Evolutionary conservation across 2,329 filamentous ascomycete species (phyloP).

Genomic region (Alternaria atra): DNA sequence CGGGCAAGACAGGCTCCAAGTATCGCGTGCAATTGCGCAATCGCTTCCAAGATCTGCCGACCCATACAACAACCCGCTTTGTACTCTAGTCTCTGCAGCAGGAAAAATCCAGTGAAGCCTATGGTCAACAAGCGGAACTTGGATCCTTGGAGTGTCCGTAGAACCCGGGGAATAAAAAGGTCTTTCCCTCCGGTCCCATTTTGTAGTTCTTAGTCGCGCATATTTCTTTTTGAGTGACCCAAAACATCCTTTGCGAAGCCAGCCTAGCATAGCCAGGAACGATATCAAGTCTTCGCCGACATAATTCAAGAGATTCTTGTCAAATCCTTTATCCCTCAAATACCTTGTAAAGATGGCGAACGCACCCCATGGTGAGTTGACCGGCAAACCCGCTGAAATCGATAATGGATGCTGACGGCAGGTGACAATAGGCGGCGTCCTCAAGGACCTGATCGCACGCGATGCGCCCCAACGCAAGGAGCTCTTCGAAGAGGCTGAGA

Average conservation of each 20-base stretch:
- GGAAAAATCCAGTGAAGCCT: slow-evolving; percentile 14
- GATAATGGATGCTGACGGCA: slow-evolving; percentile 26
- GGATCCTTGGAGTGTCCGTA: slow-evolving; percentile 6
- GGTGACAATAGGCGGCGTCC: slow-evolving; percentile 74
- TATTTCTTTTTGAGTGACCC: slow-evolving; percentile 12
- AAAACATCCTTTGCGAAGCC: slow-evolving; percentile 1
- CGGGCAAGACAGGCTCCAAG: slow-evolving; percentile 22
- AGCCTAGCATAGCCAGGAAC: slow-evolving; percentile 8
- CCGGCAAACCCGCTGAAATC: neutral
- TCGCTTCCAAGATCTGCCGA: slow-evolving; percentile 47
- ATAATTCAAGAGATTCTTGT: neutral
- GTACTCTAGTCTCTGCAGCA: slow-evolving; percentile 30
- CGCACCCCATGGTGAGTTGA: slow-evolving; percentile 58
- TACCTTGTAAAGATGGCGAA: slow-evolving; percentile 56
- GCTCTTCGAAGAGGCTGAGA: slow-evolving; percentile 85
- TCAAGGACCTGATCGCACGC: slow-evolving; percentile 96
- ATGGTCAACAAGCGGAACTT: slow-evolving; percentile 19
- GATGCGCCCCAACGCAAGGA: slow-evolving; percentile 84
- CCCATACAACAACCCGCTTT: slow-evolving; percentile 34
- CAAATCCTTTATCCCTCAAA: neutral
- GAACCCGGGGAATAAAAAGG: slow-evolving; percentile 24
- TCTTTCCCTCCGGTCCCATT: slow-evolving; percentile 5
- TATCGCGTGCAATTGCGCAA: slow-evolving; percentile 52
- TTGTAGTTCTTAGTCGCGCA: slow-evolving; percentile 14
- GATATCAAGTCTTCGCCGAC: slow-evolving; percentile 1